A percentile compares a stretch with the other conserved stretches of the same genome.
Evolutionary conservation across 192 early-diverging fungal genomes (phyloP).

Genomic region (Oehlia diaphana): DNA sequence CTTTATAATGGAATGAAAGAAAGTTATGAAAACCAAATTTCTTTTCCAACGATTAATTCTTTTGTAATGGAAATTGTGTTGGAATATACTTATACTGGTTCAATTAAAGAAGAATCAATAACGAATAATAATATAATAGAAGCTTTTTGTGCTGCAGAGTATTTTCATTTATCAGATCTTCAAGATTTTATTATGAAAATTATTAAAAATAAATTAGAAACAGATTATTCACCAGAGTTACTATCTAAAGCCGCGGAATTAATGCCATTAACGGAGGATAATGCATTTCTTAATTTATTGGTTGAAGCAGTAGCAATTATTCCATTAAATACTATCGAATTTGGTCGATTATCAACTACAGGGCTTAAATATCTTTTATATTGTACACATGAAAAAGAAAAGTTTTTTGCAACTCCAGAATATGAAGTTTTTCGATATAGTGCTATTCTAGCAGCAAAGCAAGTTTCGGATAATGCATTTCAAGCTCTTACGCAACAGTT

Average conservation of each 20-base stretch:
- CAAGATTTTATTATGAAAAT: neutral
- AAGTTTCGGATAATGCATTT: neutral
- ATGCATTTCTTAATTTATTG: conserved; percentile 2
- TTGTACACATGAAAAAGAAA: neutral
- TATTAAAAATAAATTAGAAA: neutral
- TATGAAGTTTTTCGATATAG: conserved; percentile 21
- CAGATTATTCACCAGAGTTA: neutral
- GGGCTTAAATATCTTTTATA: neutral
- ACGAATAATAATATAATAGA: conserved; percentile 14
- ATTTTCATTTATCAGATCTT: conserved; percentile 13
- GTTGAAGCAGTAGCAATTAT: neutral
- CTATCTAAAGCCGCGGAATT: neutral
- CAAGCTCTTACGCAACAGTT: neutral
- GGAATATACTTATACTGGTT: conserved; percentile 13
- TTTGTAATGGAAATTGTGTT: conserved; percentile 12
- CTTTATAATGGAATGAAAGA: conserved; percentile 22
- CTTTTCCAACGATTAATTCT: conserved; percentile 10
- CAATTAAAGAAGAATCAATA: neutral
- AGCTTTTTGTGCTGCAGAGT: conserved; percentile 19
- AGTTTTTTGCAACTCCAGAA: conserved; percentile 13
- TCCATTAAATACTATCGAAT: neutral
- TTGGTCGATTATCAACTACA: neutral
- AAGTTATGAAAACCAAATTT: neutral
- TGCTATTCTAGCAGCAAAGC: neutral
- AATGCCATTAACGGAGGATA: neutral